A percentile compares a stretch with the other conserved stretches of the same genome.
phyloP scores from a whole-genome alignment of 2,329 filamentous ascomycete species.

The Sphaerulina vaccinii region DNA sequence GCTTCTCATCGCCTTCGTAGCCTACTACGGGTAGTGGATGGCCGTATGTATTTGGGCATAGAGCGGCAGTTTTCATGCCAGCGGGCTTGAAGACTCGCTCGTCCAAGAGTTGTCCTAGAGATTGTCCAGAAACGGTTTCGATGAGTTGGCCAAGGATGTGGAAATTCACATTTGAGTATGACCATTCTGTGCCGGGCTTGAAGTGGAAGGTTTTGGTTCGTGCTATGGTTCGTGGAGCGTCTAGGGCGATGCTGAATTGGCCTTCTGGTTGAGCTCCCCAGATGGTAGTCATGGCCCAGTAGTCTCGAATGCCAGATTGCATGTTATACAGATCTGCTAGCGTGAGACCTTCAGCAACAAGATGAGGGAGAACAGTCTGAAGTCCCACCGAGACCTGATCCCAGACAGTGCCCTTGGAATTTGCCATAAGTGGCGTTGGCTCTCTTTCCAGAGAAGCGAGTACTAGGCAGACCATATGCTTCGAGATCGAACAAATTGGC shows the following conservation, averaged over 20 bases:
- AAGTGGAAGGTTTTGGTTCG: conserved; percentile 44
- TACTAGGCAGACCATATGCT: conserved; percentile 46
- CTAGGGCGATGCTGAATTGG: conserved; percentile 40
- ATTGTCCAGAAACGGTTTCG: conserved; percentile 40
- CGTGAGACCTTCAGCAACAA: conserved; percentile 34
- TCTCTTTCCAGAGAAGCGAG: conserved; percentile 39
- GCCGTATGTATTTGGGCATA: conserved; percentile 41
- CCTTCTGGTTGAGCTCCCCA: conserved; percentile 45
- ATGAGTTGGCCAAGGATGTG: conserved; percentile 41
- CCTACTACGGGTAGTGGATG: conserved; percentile 44
- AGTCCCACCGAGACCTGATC: conserved; percentile 31
- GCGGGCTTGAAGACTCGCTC: conserved; percentile 44
- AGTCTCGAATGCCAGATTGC: conserved; percentile 48
- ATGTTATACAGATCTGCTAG: conserved; percentile 42
- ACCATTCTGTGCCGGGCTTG: conserved; percentile 44
- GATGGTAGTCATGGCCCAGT: conserved; percentile 47
- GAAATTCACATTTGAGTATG: conserved; percentile 49
- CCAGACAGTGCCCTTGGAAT: conserved; percentile 13
- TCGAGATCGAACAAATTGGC: conserved; percentile 51
- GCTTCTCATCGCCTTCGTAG: conserved; percentile 44
- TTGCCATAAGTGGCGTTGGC: conserved; percentile 33
- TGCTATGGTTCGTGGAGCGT: conserved; percentile 32
- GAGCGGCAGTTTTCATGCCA: conserved; percentile 43
- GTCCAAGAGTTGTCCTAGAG: conserved; percentile 39
- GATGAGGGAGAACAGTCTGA: conserved; percentile 35